Evolutionary conservation across 164 flowering plant genomes (phyloP).

Genomic region (Chimonanthus salicifolius): DNA sequence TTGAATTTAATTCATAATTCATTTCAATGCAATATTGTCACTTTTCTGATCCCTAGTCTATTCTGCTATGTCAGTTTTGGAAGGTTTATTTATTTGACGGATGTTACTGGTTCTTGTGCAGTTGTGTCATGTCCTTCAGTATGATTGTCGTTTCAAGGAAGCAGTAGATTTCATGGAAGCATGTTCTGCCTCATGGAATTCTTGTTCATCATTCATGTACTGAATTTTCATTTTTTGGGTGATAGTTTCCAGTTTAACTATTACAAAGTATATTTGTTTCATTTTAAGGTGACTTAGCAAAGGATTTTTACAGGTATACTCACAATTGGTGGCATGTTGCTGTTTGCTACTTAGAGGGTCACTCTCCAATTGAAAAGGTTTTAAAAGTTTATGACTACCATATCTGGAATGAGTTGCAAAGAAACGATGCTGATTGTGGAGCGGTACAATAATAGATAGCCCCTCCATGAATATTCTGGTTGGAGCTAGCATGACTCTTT

Average conservation of each 20-base stretch:
- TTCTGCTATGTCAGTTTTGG: no score
- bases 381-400: slow-evolving; percentile 58
- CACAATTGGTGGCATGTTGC: slow-evolving; percentile 99
- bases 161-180: slow-evolving; percentile 86
- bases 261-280: background rate
- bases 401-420: slow-evolving; percentile 80
- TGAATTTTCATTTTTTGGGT: slow-evolving; percentile 4
- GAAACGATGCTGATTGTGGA: slow-evolving; percentile 41
- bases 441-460: slow-evolving; percentile 42
- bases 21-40: background rate
- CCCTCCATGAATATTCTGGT: background rate
- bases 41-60: background rate
- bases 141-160: slow-evolving; percentile 73
- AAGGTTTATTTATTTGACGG: background rate
- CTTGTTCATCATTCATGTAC: slow-evolving; percentile 76
- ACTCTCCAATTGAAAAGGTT: slow-evolving; percentile 49
- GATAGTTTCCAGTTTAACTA: background rate
- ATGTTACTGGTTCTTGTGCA: slow-evolving; percentile 32
- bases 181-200: slow-evolving; percentile 71
- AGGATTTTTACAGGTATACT: slow-evolving; percentile 46
- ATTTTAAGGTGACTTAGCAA: background rate
- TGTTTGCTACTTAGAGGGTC: slow-evolving; percentile 87
- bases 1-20: background rate
- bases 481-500: background rate
- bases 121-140: slow-evolving; percentile 90